A percentile compares a stretch with the other conserved stretches of the same genome.
phyloP scores from a whole-genome alignment of 345 rosid genomes.

The Eucalyptus tenuipes region DNA sequence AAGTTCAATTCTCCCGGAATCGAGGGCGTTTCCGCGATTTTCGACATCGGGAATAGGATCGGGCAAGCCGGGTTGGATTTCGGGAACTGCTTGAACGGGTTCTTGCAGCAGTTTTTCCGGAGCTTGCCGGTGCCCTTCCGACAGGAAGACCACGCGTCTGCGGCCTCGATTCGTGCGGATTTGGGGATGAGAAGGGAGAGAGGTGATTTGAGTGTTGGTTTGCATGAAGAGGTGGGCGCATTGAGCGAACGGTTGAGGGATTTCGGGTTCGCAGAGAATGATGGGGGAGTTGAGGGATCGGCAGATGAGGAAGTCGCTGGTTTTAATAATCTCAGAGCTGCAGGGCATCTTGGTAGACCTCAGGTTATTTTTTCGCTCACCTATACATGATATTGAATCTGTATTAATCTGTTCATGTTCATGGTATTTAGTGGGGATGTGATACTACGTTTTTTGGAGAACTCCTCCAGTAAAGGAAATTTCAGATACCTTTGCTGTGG shows the following conservation, averaged over 20 bases:
- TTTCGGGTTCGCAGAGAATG: slow-evolving; percentile 23
- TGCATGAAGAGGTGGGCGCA: slow-evolving; percentile 19
- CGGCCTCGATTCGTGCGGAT: slow-evolving; percentile 13
- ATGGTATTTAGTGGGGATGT: neutral
- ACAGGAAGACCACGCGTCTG: slow-evolving; percentile 25
- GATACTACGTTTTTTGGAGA: neutral
- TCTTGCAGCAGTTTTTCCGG: slow-evolving; percentile 76
- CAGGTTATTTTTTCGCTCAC: slow-evolving; percentile 30
- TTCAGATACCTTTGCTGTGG: neutral
- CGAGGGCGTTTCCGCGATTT: slow-evolving; percentile 58
- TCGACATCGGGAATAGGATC: slow-evolving; percentile 65
- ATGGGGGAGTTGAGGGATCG: slow-evolving; percentile 7
- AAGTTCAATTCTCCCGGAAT: slow-evolving; percentile 18
- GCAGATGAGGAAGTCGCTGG: slow-evolving; percentile 45
- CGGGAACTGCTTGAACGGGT: slow-evolving; percentile 60
- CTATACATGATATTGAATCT: neutral
- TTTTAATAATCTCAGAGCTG: slow-evolving; percentile 27
- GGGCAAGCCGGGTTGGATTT: slow-evolving; percentile 91
- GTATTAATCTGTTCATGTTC: neutral
- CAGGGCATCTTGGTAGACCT: slow-evolving; percentile 43
- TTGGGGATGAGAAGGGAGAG: slow-evolving; percentile 4
- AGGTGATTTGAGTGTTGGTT: slow-evolving; percentile 3
- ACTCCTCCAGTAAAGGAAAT: neutral
- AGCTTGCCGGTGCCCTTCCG: slow-evolving; percentile 57
- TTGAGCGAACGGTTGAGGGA: slow-evolving; percentile 35